Percentiles rank a stretch among this genome's conserved stretches.
Evolutionary conservation across 306 rosid genomes (phyloP).

Genomic region (Vigna unguiculata): DNA sequence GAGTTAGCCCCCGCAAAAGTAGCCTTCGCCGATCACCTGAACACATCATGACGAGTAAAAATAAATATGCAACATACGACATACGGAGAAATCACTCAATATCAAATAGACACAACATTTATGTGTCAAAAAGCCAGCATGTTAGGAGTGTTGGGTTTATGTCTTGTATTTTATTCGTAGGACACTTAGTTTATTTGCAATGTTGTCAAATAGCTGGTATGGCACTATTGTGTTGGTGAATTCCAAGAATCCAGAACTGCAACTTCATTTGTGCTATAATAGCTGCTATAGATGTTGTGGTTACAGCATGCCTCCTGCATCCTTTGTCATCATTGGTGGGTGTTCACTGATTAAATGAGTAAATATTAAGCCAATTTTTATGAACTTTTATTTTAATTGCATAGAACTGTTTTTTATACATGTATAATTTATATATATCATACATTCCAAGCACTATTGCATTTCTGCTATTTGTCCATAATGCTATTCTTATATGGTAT

Average conservation of each 20-base stretch:
- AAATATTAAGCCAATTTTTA: background rate
- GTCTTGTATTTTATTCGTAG: slow-evolving; percentile 6
- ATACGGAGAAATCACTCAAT: slow-evolving; percentile 36
- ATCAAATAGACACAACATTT: slow-evolving; percentile 29
- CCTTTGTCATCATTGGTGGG: background rate
- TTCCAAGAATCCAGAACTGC: background rate
- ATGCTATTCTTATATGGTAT: background rate
- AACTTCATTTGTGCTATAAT: background rate
- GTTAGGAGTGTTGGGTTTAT: slow-evolving; percentile 3
- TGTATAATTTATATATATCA: background rate
- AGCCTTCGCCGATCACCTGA: slow-evolving; percentile 89
- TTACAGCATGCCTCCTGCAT: background rate
- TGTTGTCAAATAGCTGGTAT: background rate
- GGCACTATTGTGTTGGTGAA: background rate
- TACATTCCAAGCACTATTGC: background rate
- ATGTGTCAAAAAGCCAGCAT: slow-evolving; percentile 9
- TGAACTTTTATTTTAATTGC: background rate
- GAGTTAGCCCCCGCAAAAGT: slow-evolving; percentile 88
- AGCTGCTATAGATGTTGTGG: background rate
- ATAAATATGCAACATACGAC: slow-evolving; percentile 37
- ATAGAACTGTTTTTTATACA: background rate
- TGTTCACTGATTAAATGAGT: background rate
- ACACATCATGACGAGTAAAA: slow-evolving; percentile 44
- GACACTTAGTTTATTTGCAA: slow-evolving; percentile 12
- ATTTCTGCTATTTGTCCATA: background rate